Base-by-base conservation (phyloP, 2,329 filamentous ascomycete genomes). In the Fusarium graminum region DNA sequence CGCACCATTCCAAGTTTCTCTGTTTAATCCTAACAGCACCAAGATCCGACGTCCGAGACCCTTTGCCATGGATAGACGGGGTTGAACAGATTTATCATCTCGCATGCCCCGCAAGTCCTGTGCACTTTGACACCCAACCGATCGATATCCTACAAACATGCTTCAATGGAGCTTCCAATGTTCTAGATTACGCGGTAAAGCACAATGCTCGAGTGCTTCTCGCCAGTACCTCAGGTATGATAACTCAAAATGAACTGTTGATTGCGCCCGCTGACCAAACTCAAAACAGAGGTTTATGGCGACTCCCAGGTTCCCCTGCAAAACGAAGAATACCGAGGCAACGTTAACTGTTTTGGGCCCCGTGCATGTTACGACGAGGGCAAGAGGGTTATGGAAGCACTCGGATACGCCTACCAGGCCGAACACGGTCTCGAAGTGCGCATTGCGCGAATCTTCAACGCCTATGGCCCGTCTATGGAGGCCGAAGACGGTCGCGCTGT, bases 291-390 rank as follows among this genome's bases (percentile, higher is more conserved):
- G 17, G 62, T 70, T 0, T 70, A 70, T 4, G 67, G 67, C 1
- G 67, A 70, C 5, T 39, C 67, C 1, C 57, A 70, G 22, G 40
- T 60, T 0, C 38, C 53, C 0, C 50, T 29, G 0, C 67, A 66
- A 32, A 14, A 59, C 6, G 68, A 79, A 64, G 68, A 59, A 0
- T 80, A 80, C 51, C 74, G 76, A 65, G 79, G 79, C 8, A 78
- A 80, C 38, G 78, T 80, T 17, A 80, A 80, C 51, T 76, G 76
- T 39, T 77, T 79, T 57, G 79, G 79, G 2, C 76, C 78, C 0
- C 74, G 79, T 2, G 73, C 79, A 2, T 80, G 79, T 63, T 81
- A 80, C 38, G 79, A 81, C 45, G 79, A 81, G 64, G 79, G 79
- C 4, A 80, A 81, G 52, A 70, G 79, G 16, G 76, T 76, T 3